Percentiles rank a stretch among this genome's conserved stretches.
Evolutionary conservation across 305 asterid genomes (phyloP).

Genomic region (Solanum hybrid): DNA sequence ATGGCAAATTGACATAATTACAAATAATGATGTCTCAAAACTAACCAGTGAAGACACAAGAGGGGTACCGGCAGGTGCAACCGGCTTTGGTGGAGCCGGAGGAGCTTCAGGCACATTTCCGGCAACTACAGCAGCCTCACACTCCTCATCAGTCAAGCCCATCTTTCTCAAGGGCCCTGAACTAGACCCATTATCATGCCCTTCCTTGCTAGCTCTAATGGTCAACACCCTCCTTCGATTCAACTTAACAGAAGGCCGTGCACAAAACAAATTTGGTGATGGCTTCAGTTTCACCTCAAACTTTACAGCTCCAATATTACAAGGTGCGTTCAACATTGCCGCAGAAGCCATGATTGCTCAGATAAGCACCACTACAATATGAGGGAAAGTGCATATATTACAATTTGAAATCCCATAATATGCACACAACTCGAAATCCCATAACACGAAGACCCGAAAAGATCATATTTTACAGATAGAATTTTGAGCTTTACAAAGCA

Average conservation of each 20-base stretch:
- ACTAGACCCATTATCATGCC: slow-evolving; percentile 17
- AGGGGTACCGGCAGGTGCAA: slow-evolving; percentile 79
- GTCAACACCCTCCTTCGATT: slow-evolving; percentile 17
- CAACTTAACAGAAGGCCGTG: slow-evolving; percentile 16
- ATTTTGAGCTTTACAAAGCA: neutral
- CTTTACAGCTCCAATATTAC: slow-evolving; percentile 25
- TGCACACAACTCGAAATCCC: neutral
- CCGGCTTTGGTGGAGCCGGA: slow-evolving; percentile 59
- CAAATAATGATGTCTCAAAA: neutral
- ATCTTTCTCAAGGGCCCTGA: slow-evolving; percentile 31
- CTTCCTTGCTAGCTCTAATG: slow-evolving; percentile 35
- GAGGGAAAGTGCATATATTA: neutral
- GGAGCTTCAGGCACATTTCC: slow-evolving; percentile 87
- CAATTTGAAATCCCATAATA: neutral
- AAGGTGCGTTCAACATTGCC: slow-evolving; percentile 28
- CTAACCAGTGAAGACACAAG: slow-evolving; percentile 50
- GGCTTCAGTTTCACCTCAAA: slow-evolving; percentile 31
- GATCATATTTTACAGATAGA: neutral
- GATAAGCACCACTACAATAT: neutral
- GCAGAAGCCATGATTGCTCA: slow-evolving; percentile 35
- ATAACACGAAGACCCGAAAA: neutral
- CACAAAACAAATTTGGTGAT: slow-evolving; percentile 8
- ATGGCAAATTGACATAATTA: neutral
- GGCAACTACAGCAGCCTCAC: slow-evolving; percentile 83
- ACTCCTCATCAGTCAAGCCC: slow-evolving; percentile 53